These are phyloP conservation scores for Crithidia bombi DNA, from an alignment of 208 protist genomes.

Conservation along the genomic window DNA sequence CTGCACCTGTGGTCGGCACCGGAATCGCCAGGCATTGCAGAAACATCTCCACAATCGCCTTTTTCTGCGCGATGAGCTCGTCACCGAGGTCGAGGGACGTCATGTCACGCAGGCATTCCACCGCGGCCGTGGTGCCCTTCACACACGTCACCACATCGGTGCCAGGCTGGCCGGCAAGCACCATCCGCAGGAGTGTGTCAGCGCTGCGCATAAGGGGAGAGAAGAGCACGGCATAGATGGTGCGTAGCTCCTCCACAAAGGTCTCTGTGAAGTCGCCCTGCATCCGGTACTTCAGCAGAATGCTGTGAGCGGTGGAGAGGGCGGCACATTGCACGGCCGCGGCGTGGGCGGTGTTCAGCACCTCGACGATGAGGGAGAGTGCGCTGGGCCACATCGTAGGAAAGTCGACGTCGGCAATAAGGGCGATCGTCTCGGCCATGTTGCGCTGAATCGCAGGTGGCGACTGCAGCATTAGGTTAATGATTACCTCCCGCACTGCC, in stretches of 20 bases:
- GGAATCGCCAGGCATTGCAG: slow-evolving; percentile 61
- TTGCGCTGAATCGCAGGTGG: slow-evolving; percentile 73
- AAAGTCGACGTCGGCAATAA: slow-evolving; percentile 94
- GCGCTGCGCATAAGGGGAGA: slow-evolving; percentile 36
- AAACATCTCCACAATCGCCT: slow-evolving; percentile 67
- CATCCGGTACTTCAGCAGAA: slow-evolving; percentile 91
- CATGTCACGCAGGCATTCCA: slow-evolving; percentile 86
- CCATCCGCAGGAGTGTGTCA: slow-evolving; percentile 22
- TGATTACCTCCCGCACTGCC: slow-evolving; percentile 57
- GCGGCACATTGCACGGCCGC: slow-evolving; percentile 60
- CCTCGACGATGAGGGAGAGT: slow-evolving; percentile 69
- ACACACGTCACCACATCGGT: slow-evolving; percentile 35
- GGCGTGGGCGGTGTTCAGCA: slow-evolving; percentile 29
- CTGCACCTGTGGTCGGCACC: slow-evolving; percentile 25
- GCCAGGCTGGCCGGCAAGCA: slow-evolving; percentile 21
- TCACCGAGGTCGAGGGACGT: slow-evolving; percentile 94
- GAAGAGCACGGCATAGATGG: slow-evolving; percentile 66
- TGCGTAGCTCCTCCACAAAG: slow-evolving; percentile 63
- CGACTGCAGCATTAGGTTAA: slow-evolving; percentile 64
- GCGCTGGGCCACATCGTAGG: slow-evolving; percentile 87
- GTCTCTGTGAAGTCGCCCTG: slow-evolving; percentile 60
- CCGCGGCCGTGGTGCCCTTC: slow-evolving; percentile 52
- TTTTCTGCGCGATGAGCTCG: slow-evolving; percentile 91
- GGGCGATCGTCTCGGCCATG: slow-evolving; percentile 87
- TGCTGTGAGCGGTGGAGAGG: slow-evolving; percentile 85